Base-by-base conservation (phyloP, 345 rosid genomes). In the Populus pruinosa region DNA sequence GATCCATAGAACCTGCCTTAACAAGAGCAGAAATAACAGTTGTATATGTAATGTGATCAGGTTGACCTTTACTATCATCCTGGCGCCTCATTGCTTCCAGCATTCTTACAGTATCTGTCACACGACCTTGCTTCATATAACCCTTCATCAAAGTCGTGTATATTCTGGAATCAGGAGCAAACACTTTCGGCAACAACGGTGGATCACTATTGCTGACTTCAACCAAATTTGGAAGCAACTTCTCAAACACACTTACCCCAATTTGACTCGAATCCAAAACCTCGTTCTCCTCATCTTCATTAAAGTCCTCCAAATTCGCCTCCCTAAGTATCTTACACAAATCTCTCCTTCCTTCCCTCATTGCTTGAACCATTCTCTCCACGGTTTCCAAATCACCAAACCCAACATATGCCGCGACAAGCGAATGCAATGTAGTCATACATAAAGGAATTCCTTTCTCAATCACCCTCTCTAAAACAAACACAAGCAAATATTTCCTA, bases 81-180 rank as follows among this genome's bases (percentile, higher is more conserved):
- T 92, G 91, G 72, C 70, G 83, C 76, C 89, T 85, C 98, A 93
- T 95, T 9, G 98, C 99, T 87, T 93, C 98, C 8, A 95, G 85
- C 93, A 85, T 91, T 63, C 94, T 87, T 47, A 90, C 92, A 0
- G 96, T 90, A 66, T 93, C 94, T 0, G 80, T 79, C 47, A 90
- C 93, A 7, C 96, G 91, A 18, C 99, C 92, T 35, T 80, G 85
- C 78, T 89, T 90, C 99, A 95, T 95, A 71, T 94, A 94, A 78
- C 98, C 98, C 86, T 94, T 94, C 98, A 94, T 94, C 50, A 94
- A 63, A 59, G 95, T 94, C 0, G 98, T 91, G 87, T 93, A 94
- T 35, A 91, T 88, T 79, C 98, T 89, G 11, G 95, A 87, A 74
- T 93, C 82, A 41, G 98, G 98, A 7, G 88, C 76, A 77, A 84